A percentile compares a stretch with the other conserved stretches of the same genome.
Conservation (phyloP, 2,329 filamentous ascomycete species). For the Neonectria punicea region DNA sequence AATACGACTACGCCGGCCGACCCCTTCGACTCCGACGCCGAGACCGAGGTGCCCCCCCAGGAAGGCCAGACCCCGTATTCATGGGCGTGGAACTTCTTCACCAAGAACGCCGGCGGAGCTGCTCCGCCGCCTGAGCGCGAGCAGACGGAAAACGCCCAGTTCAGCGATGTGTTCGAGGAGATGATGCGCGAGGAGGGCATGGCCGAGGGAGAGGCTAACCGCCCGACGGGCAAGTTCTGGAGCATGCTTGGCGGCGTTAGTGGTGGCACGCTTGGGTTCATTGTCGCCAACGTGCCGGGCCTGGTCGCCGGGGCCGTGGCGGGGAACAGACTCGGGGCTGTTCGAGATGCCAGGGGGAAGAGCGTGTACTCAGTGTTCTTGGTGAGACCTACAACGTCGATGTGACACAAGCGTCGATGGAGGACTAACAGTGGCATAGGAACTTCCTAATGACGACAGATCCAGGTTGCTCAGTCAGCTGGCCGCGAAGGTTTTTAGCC, state of each 20-base stretch:
- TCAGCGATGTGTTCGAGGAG: slow-evolving; percentile 88
- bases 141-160: slow-evolving; percentile 79
- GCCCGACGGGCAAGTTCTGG: slow-evolving; percentile 83
- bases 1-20: slow-evolving; percentile 46
- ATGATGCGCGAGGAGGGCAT: slow-evolving; percentile 89
- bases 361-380: slow-evolving; percentile 92
- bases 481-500: slow-evolving; percentile 86
- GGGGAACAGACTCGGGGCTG: slow-evolving; percentile 89
- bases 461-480: slow-evolving; percentile 84
- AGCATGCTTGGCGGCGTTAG: slow-evolving; percentile 84
- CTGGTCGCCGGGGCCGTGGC: slow-evolving; percentile 90
- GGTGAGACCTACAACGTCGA: slow-evolving; percentile 49
- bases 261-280: slow-evolving; percentile 92
- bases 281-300: slow-evolving; percentile 91
- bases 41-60: slow-evolving; percentile 57
- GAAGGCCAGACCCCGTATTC: slow-evolving; percentile 67
- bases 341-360: slow-evolving; percentile 92
- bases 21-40: slow-evolving; percentile 56
- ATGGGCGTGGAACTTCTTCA: slow-evolving; percentile 79
- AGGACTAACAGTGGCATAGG: slow-evolving; percentile 55
- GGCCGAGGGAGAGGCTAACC: slow-evolving; percentile 73
- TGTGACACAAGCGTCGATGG: background rate
- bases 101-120: slow-evolving; percentile 43
- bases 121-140: slow-evolving; percentile 53
- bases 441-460: slow-evolving; percentile 85